These are phyloP conservation scores for Solanum microdontum DNA, from an alignment of 257 asterid genomes.

Conservation along the genomic window DNA sequence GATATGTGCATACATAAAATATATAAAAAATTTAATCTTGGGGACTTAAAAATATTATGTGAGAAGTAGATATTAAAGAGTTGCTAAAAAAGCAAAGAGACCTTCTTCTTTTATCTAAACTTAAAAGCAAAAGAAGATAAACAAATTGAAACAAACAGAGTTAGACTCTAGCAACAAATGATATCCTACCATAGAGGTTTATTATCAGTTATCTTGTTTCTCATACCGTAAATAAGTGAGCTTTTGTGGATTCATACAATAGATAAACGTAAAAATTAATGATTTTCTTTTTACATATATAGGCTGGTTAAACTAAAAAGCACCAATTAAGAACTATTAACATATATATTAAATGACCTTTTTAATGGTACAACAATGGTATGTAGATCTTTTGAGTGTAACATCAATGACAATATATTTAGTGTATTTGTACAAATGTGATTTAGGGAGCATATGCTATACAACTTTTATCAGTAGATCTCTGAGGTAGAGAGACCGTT, in stretches of 20 bases:
- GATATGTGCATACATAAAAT: too few relatives aligned
- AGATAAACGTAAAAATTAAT: too few relatives aligned
- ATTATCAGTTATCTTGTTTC: too few relatives aligned
- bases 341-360: too few relatives aligned
- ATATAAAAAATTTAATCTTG: neutral
- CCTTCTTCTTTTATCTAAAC: neutral
- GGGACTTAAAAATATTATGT: neutral
- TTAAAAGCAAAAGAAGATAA: neutral
- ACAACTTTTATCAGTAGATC: neutral
- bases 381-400: neutral
- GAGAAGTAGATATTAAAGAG: neutral
- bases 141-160: neutral
- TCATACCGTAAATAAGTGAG: neutral
- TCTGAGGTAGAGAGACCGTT: neutral
- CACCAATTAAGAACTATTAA: neutral
- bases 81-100: neutral
- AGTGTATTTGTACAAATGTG: neutral
- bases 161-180: neutral
- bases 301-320: neutral
- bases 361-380: neutral
- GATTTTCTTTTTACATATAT: neutral
- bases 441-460: neutral
- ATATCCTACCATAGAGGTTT: neutral
- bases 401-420: neutral
- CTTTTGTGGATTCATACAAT: too few relatives aligned